Base-by-base conservation (phyloP, 2,329 filamentous ascomycete species). In the Fusarium sp. region DNA sequence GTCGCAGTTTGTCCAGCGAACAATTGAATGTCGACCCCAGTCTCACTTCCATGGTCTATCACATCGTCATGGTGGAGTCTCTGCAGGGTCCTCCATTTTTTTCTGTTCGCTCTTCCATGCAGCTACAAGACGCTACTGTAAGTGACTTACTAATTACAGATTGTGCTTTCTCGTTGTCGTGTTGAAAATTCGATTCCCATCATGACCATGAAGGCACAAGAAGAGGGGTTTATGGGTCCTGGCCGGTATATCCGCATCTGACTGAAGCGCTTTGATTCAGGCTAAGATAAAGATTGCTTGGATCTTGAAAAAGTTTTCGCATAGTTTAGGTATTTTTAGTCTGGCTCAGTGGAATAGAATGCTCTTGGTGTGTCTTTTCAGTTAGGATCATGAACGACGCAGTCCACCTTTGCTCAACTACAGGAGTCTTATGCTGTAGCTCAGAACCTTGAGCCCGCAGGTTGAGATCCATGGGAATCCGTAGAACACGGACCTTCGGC, bases 1-100 rank as follows among this genome's bases (percentile, higher is more conserved):
- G 24, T 55, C 20, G 35, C 26, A 50, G 48, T 59, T 65, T 60
- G 42, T 48, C 42, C 54, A 53, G 56, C 48, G 59, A 69, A 70
- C 60, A 30, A 63, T 35, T 32, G 44, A 38, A 36, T 17, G 32
- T 36, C 44, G 8, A 55, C 50, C 51, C 59, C 61, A 45, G 51
- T 48, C 42, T 59, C 38, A 48, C 35, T 57, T 35, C 54, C 58
- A 61, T 44, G 39, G 62, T 54, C 45, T 41, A 54, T 58, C 64
- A 38, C 50, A 58, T 74, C 72, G 72, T 74, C 72, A 74, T 74
- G 72, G 73, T 75, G 73, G 73, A 74, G 73, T 69, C 45, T 15
- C 55, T 74, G 54, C 66, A 75, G 73, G 73, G 73, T 66, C 73
- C 66, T 75, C 66, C 63, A 74, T 77, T 54, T 66, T 66, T 53